Base-by-base conservation (phyloP, 1,284 basidiomycete species). In the Neonothopanus nambi region DNA sequence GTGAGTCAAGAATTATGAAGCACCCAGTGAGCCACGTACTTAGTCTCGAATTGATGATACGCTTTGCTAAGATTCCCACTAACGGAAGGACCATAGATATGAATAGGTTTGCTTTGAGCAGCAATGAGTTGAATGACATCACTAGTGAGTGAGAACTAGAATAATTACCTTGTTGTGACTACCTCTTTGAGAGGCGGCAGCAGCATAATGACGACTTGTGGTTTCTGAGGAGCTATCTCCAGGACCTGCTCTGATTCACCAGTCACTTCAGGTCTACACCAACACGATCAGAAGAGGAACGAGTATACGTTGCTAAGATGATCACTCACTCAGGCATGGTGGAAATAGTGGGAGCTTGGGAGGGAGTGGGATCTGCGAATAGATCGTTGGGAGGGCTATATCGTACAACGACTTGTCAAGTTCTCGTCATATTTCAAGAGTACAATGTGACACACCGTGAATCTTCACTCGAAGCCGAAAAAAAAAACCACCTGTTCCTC, bases 311-410 rank as follows among this genome's bases (percentile, higher is more conserved):
- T n/a, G n/a, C n/a, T n/a, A n/a, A n/a, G n/a, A n/a, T n/a, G n/a
- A n/a, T n/a, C n/a, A n/a, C n/a, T n/a, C n/a, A n/a, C n/a, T n/a
- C n/a, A n/a, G n/a, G n/a, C n/a, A n/a, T n/a, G n/a, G n/a, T n/a
- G n/a, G n/a, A n/a, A n/a, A n/a, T n/a, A n/a, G n/a, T n/a, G n/a
- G n/a, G n/a, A 28, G 52, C 35, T 12, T 41, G 28, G 5, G 57
- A 35, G 7, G 51, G 43, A 3, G 52, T 23, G 33, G 73, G 70
- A 58, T 76, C 72, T 15, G 63, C 66, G 56, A 71, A 70, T 0
- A 67, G 65, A 51, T 76, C 71, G 13, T 68, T 30, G 28, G 36
- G 11, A 8, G 35, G 37, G 28, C 41, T 37, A 17, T 26, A 9
- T 3, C 33, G 8, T 17, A 8, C 3, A 30, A n/a, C 12, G 12